Evolutionary conservation across 345 rosid species (phyloP).

Genomic region (Microthlaspi erraticum): DNA sequence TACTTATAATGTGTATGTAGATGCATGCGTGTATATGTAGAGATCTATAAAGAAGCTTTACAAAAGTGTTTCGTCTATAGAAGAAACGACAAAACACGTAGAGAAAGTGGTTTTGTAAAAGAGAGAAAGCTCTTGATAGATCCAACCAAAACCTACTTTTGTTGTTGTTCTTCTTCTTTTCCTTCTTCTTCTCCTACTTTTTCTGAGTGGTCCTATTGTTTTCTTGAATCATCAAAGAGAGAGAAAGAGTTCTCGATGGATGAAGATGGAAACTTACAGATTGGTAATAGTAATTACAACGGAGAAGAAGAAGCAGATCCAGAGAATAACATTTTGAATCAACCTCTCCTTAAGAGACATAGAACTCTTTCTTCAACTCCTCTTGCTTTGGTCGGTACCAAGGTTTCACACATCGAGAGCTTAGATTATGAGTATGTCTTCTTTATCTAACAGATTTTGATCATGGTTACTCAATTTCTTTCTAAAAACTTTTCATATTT

Average conservation of each 20-base stretch:
- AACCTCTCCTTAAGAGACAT: constrained; percentile 82
- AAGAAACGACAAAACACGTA: constrained; percentile 33
- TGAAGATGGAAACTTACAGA: constrained; percentile 43
- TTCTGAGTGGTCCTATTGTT: constrained; percentile 20
- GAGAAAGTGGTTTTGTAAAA: constrained; percentile 32
- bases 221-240: constrained; percentile 1
- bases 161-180: background rate
- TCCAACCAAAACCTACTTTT: constrained; percentile 32
- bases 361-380: constrained; percentile 81
- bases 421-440: constrained; percentile 82
- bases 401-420: constrained; percentile 89
- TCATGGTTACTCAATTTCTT: background rate
- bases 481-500: background rate
- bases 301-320: constrained; percentile 45
- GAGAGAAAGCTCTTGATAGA: constrained; percentile 30
- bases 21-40: constrained; percentile 12
- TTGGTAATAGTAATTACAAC: constrained; percentile 40
- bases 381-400: constrained; percentile 83
- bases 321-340: constrained; percentile 47
- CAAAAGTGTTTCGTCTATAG: constrained; percentile 22
- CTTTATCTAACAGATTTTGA: background rate
- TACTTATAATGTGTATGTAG: constrained; percentile 2
- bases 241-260: constrained; percentile 35
- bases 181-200: background rate
- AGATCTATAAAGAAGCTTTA: constrained; percentile 37